These are phyloP conservation scores for Wolfiporia cocos DNA, from an alignment of 1,284 basidiomycete species.

Conservation along the genomic window DNA sequence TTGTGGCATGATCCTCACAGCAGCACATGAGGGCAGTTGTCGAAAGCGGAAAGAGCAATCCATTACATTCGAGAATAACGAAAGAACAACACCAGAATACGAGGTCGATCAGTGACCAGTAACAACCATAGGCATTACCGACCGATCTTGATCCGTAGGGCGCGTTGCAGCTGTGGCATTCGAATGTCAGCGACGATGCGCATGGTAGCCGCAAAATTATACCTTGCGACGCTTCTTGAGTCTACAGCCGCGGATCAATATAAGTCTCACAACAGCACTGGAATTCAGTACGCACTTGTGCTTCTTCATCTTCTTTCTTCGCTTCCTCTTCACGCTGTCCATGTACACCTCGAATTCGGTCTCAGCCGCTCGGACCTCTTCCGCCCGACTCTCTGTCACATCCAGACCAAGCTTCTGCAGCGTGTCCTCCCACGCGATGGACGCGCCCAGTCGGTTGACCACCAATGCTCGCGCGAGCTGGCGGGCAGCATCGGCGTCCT, in stretches of 20 bases:
- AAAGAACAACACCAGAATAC: no score
- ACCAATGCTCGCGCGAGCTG: slow-evolving; percentile 65
- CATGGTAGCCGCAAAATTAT: slow-evolving; percentile 11
- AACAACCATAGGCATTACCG: no score
- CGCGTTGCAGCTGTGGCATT: slow-evolving; percentile 15
- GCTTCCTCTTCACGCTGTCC: slow-evolving; percentile 79
- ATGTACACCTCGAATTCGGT: slow-evolving; percentile 57
- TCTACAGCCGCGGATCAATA: no score
- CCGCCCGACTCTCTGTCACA: slow-evolving; percentile 38
- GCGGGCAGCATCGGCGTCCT: slow-evolving; percentile 71
- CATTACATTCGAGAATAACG: no score
- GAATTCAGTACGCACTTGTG: slow-evolving; percentile 64
- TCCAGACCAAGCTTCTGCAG: slow-evolving; percentile 56
- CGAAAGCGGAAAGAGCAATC: no score
- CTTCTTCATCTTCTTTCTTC: slow-evolving; percentile 86
- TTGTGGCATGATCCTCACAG: no score
- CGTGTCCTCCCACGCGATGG: slow-evolving; percentile 57
- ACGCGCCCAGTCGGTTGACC: slow-evolving; percentile 53
- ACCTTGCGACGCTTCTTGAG: slow-evolving; percentile 59
- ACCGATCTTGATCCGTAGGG: slow-evolving; percentile 24
- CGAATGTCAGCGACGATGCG: slow-evolving; percentile 4
- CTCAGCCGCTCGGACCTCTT: slow-evolving; percentile 42
- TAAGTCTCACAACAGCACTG: not conserved
- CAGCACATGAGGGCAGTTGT: no score
- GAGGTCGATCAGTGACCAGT: no score